Evolutionary conservation across 805 yeast genomes (phyloP).

Genomic region (Wickerhamomyces rabaulensis): DNA sequence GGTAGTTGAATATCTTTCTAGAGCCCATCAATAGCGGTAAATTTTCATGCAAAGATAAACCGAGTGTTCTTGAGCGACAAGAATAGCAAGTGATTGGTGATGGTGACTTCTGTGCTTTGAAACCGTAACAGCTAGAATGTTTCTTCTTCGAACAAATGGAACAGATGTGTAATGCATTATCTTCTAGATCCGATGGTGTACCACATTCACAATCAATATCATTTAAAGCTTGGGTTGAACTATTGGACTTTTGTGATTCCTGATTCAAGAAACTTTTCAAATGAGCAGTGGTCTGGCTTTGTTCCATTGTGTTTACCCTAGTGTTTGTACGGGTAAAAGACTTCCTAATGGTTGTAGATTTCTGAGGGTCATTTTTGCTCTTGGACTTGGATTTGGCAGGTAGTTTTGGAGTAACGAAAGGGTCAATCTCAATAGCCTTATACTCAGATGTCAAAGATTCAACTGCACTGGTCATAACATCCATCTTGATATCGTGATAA

Average conservation of each 20-base stretch:
- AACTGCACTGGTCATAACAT: constrained; percentile 21
- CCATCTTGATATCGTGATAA: constrained; percentile 26
- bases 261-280: constrained; percentile 24
- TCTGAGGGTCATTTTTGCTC: too few species aligned
- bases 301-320: constrained; percentile 5
- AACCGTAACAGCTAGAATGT: constrained; percentile 33
- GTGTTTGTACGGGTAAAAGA: background rate
- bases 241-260: constrained; percentile 18
- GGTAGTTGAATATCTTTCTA: constrained; percentile 29
- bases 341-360: too few species aligned
- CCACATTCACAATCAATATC: constrained; percentile 25
- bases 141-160: constrained; percentile 25
- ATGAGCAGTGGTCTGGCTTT: constrained; percentile 29
- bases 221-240: constrained; percentile 26
- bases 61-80: constrained; percentile 21
- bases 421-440: constrained; percentile 16
- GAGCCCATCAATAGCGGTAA: constrained; percentile 29
- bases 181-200: constrained; percentile 16
- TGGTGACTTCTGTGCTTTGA: constrained; percentile 10
- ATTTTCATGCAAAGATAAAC: constrained; percentile 13
- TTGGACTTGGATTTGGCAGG: background rate
- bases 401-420: constrained; percentile 11
- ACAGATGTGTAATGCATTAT: constrained; percentile 20
- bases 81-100: constrained; percentile 19
- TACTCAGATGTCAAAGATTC: background rate